Percentiles rank a stretch among this genome's conserved stretches.
These are phyloP conservation scores for Porpolomopsis calyptriformis DNA, from an alignment of 768 basidiomycete genomes.

Conservation along the genomic window DNA sequence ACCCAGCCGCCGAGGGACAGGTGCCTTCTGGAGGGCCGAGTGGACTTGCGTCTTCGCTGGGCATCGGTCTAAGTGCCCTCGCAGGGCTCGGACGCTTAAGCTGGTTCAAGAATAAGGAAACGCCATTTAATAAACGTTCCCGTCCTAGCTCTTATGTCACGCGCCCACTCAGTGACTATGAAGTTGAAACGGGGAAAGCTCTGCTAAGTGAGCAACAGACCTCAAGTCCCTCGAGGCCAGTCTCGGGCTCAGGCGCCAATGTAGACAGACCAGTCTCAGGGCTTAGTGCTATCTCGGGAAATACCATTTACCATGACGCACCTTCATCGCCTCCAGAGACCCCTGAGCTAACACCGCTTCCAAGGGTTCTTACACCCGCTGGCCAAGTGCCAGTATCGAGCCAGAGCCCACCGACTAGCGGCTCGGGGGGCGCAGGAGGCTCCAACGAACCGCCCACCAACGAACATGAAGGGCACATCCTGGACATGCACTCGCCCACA, in stretches of 20 bases:
- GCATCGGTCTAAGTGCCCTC: conserved; percentile 15
- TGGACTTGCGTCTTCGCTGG: neutral
- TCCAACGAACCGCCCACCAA: conserved; percentile 1
- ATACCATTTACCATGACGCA: conserved; percentile 57
- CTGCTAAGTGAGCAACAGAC: conserved; percentile 22
- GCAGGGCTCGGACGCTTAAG: conserved; percentile 41
- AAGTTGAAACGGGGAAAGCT: conserved; percentile 36
- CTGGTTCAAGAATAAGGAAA: conserved; percentile 43
- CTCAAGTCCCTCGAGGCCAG: conserved; percentile 19
- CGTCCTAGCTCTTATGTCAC: conserved; percentile 14
- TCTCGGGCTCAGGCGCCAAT: conserved; percentile 26
- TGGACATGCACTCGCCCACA: conserved; percentile 3
- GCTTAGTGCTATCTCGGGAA: conserved; percentile 43
- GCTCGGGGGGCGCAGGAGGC: neutral
- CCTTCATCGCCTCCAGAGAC: conserved; percentile 37
- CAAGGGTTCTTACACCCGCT: conserved; percentile 38
- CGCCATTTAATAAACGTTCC: conserved; percentile 16
- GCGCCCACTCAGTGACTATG: conserved; percentile 25
- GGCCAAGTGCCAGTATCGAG: conserved; percentile 11
- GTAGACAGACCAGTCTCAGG: conserved; percentile 47
- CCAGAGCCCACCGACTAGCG: neutral
- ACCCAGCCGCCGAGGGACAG: conserved; percentile 8
- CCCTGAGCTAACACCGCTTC: conserved; percentile 31
- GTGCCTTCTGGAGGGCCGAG: neutral
- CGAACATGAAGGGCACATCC: conserved; percentile 1